Evolutionary conservation across 2,329 filamentous ascomycete genomes (phyloP).

Genomic region (Metarhizium guizhouense): DNA sequence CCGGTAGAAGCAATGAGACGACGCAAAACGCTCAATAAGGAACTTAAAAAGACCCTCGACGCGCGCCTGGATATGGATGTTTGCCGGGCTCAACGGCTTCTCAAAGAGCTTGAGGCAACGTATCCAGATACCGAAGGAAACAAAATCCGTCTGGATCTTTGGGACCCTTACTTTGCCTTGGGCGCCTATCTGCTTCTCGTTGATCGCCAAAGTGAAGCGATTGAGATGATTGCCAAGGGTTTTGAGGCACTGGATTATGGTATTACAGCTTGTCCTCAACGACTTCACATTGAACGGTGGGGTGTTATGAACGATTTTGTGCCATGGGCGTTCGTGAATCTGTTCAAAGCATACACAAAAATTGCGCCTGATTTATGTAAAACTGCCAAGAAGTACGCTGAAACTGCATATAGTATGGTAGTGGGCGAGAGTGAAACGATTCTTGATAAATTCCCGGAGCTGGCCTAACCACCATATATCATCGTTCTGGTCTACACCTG

Average conservation of each 20-base stretch:
- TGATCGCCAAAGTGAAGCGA: slow-evolving; percentile 1
- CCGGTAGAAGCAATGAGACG: too few relatives aligned
- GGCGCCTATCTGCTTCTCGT: not conserved
- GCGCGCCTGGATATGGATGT: too few relatives aligned
- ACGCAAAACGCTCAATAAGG: too few relatives aligned
- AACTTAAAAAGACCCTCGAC: too few relatives aligned
- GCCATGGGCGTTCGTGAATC: slow-evolving; percentile 8
- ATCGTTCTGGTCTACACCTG: too few relatives aligned
- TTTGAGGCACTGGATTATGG: not conserved
- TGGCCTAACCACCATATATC: not conserved
- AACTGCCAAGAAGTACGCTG: slow-evolving; percentile 11
- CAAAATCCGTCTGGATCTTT: slow-evolving; percentile 11
- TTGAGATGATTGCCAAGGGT: not conserved
- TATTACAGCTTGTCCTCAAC: not conserved
- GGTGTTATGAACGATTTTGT: slow-evolving; percentile 8
- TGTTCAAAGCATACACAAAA: slow-evolving; percentile 12
- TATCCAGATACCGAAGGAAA: slow-evolving; percentile 9
- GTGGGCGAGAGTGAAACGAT: slow-evolving; percentile 15
- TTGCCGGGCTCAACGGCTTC: too few relatives aligned
- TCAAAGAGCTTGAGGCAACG: slow-evolving; percentile 9
- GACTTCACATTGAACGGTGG: slow-evolving; percentile 15
- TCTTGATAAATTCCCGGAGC: slow-evolving; percentile 1
- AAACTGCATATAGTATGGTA: slow-evolving; percentile 15
- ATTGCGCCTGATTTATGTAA: slow-evolving; percentile 6
- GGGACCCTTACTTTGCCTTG: slow-evolving; percentile 12